Evolutionary conservation across 148 eudicot genomes (phyloP).

Genomic region (Rhododendron ovatum): DNA sequence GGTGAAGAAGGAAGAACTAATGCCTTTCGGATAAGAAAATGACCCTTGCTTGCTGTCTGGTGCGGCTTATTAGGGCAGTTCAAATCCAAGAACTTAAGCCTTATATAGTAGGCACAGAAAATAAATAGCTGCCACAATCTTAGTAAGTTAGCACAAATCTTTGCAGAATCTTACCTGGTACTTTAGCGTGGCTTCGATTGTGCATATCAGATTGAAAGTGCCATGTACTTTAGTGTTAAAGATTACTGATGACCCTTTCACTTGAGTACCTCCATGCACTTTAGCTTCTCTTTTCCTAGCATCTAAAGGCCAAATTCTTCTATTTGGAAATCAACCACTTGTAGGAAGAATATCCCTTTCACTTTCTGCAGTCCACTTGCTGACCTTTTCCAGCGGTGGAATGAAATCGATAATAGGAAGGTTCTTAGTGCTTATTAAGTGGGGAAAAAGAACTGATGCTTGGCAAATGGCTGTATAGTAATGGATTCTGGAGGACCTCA

Average conservation of each 20-base stretch:
- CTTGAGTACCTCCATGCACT: not conserved
- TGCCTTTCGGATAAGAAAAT: not conserved
- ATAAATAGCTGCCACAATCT: too few relatives aligned
- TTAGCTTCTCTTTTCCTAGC: not conserved
- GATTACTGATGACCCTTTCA: slow-evolving; percentile 1
- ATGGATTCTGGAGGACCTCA: too few relatives aligned
- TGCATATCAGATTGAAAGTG: slow-evolving; percentile 3
- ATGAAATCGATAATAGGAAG: not conserved
- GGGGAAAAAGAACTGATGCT: too few relatives aligned
- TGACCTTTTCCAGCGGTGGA: slow-evolving; percentile 1
- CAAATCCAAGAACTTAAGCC: too few relatives aligned
- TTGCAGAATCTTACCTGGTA: too few relatives aligned
- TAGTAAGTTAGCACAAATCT: too few relatives aligned
- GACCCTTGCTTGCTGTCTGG: not conserved
- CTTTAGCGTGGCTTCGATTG: not conserved
- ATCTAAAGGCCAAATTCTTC: not conserved
- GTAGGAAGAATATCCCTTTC: slow-evolving; percentile 6
- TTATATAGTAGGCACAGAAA: too few relatives aligned
- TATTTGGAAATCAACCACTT: not conserved
- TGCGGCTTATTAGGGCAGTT: too few relatives aligned
- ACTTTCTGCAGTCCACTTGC: not conserved
- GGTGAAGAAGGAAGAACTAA: not conserved
- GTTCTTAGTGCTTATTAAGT: too few relatives aligned
- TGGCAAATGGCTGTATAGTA: too few relatives aligned
- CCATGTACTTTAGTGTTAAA: not conserved